These are phyloP conservation scores for Hamigera avellanea DNA, from an alignment of 495 filamentous ascomycete species.

Conservation along the genomic window DNA sequence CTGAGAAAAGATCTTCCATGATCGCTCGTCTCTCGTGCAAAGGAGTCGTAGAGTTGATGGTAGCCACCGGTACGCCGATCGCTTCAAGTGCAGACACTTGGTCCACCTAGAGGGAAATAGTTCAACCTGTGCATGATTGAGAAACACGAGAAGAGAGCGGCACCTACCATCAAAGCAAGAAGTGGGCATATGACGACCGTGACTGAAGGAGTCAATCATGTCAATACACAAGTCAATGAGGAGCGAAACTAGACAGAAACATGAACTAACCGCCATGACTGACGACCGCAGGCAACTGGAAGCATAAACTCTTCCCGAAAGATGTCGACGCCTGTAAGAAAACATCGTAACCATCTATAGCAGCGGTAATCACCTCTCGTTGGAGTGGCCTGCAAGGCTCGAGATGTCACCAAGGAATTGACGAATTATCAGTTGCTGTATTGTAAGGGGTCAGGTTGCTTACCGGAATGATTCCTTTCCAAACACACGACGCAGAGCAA, in stretches of 20 bases:
- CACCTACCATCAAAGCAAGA: slow-evolving; percentile 73
- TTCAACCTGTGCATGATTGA: slow-evolving; percentile 1
- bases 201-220: slow-evolving; percentile 34
- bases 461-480: slow-evolving; percentile 65
- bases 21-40: slow-evolving; percentile 52
- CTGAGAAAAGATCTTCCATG: slow-evolving; percentile 68
- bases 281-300: slow-evolving; percentile 82
- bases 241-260: no score
- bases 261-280: slow-evolving; percentile 61
- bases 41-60: slow-evolving; percentile 73
- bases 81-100: slow-evolving; percentile 73
- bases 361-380: slow-evolving; percentile 72
- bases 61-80: slow-evolving; percentile 66
- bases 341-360: slow-evolving; percentile 77
- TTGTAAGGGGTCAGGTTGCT: slow-evolving; percentile 2
- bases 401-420: no score
- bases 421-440: no score
- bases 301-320: slow-evolving; percentile 91
- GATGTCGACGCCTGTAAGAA: slow-evolving; percentile 95
- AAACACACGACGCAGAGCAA: slow-evolving; percentile 74
- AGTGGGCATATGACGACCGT: slow-evolving; percentile 88
- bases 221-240: no score
- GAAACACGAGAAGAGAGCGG: background rate
- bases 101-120: slow-evolving; percentile 49
- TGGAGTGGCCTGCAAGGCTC: slow-evolving; percentile 55